Evolutionary conservation across 306 rosid species (phyloP).

Genomic region (Sesbania bispinosa): DNA sequence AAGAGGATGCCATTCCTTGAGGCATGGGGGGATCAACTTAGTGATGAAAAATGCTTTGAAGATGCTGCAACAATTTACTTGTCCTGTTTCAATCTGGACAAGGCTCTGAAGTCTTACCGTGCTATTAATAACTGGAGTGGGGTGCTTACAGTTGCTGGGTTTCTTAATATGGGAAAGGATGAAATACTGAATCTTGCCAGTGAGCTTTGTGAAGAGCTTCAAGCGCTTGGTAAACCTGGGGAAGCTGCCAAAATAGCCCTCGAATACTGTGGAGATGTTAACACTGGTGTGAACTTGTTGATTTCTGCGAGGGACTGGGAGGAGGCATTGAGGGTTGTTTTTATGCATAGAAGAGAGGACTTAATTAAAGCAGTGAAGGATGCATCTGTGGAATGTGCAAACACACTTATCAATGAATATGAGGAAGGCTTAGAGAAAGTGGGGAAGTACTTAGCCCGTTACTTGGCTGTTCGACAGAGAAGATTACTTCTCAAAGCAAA

Average conservation of each 20-base stretch:
- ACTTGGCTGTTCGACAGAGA: conserved; percentile 93
- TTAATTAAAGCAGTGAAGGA: conserved; percentile 55
- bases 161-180: conserved; percentile 71
- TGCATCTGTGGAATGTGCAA: conserved; percentile 83
- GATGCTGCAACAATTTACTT: conserved; percentile 82
- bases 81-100: conserved; percentile 73
- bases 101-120: conserved; percentile 84
- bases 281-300: conserved; percentile 27
- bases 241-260: conserved; percentile 94
- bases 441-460: conserved; percentile 92
- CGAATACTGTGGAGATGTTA: conserved; percentile 75
- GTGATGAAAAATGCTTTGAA: conserved; percentile 65
- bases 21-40: conserved; percentile 96
- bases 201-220: conserved; percentile 98
- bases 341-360: conserved; percentile 69
- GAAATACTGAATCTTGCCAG: conserved; percentile 60
- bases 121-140: conserved; percentile 82
- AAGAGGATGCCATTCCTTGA: conserved; percentile 72
- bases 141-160: conserved; percentile 78
- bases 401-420: conserved; percentile 59
- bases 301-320: conserved; percentile 44
- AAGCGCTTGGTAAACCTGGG: conserved; percentile 89
- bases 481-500: conserved; percentile 88
- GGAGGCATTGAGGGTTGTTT: conserved; percentile 82
- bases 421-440: conserved; percentile 91